Percentiles rank a stretch among this genome's conserved stretches.
These are phyloP conservation scores for Podila horticola DNA, from an alignment of 192 early-diverging fungal genomes.

Conservation along the genomic window DNA sequence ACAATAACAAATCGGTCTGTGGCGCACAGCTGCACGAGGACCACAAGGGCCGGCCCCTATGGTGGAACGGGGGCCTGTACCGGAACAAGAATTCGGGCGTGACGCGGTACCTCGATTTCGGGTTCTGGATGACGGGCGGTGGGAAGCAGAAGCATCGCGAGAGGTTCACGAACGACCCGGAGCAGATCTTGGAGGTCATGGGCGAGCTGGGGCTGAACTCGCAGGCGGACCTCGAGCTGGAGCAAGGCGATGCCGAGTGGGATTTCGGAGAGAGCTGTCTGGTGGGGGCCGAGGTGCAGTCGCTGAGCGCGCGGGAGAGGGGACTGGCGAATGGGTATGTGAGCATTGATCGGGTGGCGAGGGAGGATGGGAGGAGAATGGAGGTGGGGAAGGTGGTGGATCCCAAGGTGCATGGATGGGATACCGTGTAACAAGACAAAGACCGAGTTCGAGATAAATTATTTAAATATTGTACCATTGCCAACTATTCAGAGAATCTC, in stretches of 20 bases:
- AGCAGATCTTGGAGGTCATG: constrained; percentile 34
- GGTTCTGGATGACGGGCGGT: constrained; percentile 44
- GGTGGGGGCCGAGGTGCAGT: not conserved
- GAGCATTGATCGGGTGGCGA: constrained; percentile 32
- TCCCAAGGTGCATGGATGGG: constrained; percentile 38
- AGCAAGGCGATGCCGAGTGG: constrained; percentile 15
- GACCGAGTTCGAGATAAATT: too few species aligned
- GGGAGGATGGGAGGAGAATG: constrained; percentile 15
- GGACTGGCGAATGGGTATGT: constrained; percentile 15
- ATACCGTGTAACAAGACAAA: not conserved
- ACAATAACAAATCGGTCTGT: constrained; percentile 48
- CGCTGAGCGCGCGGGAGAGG: not conserved
- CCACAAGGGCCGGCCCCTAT: constrained; percentile 46
- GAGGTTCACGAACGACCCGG: constrained; percentile 21
- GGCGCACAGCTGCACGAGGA: constrained; percentile 60
- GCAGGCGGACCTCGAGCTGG: constrained; percentile 6
- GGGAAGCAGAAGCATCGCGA: constrained; percentile 42
- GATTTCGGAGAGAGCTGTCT: constrained; percentile 24
- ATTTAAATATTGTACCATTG: too few species aligned
- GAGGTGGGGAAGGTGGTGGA: not conserved
- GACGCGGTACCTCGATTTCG: constrained; percentile 50
- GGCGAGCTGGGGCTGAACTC: constrained; percentile 10
- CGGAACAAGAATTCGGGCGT: constrained; percentile 57
- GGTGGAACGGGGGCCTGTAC: constrained; percentile 65
- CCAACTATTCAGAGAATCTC: too few species aligned